Evolutionary conservation across 768 basidiomycete genomes (phyloP).

Genomic region (Tulasnella sp.): DNA sequence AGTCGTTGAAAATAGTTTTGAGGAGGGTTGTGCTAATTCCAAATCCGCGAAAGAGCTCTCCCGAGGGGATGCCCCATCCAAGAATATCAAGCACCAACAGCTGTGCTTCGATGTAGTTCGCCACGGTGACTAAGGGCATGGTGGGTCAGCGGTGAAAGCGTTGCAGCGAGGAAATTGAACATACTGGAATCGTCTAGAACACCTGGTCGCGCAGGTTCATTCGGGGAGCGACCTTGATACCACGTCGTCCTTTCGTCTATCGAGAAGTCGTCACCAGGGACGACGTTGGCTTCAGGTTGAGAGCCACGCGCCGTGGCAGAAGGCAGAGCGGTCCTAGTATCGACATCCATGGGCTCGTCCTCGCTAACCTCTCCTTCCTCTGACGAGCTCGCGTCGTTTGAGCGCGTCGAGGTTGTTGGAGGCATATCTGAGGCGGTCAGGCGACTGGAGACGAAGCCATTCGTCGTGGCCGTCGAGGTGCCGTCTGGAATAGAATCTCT

Average conservation of each 20-base stretch:
- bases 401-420: not conserved
- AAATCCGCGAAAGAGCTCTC: not conserved
- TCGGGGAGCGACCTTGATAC: not conserved
- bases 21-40: not conserved
- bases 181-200: conserved; percentile 6
- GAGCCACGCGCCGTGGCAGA: not conserved
- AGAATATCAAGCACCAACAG: not conserved
- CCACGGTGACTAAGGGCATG: not conserved
- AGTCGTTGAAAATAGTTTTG: not conserved
- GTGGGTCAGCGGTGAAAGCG: not conserved
- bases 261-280: not conserved
- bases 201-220: conserved; percentile 16
- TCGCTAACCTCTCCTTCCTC: conserved; percentile 18
- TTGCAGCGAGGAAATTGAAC: not conserved
- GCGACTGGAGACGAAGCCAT: not conserved
- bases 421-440: not conserved
- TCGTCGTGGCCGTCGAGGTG: not conserved
- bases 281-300: not conserved
- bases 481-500: not conserved
- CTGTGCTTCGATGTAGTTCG: conserved; percentile 6
- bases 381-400: not conserved
- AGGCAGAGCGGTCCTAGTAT: not conserved
- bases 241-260: not conserved
- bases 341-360: not conserved
- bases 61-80: not conserved